Base-by-base conservation (phyloP, 2,329 filamentous ascomycete species). In the Xylariales sp. region DNA sequence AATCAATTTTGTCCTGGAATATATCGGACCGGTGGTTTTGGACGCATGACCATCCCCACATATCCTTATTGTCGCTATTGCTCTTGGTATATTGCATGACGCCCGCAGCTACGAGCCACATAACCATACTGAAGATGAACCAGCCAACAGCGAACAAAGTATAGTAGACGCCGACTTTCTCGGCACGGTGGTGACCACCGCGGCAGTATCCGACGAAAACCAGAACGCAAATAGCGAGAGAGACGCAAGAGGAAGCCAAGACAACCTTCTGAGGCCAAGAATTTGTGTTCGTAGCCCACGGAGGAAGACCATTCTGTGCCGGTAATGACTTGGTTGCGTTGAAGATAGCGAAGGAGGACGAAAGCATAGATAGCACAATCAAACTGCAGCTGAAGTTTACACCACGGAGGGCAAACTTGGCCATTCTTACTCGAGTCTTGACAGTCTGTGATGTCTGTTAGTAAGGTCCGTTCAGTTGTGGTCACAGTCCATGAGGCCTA, bases 31-130 rank as follows among this genome's bases (percentile, higher is more conserved):
- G 82, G 50, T 83, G 80, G 63, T 96, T 97, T 56, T 95, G 78
- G 43, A 90, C 84, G 64, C 93, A 98, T n/a, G 88, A 81, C 93
- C 93, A 98, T 45, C 91, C 90, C 93, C 93, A 98, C 65, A 98
- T 79, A 64, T 98, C 93, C 64, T 95, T 81, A 57, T 86, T 86
- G 50, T 79, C 69, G 58, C 79, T 80, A 58, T 76, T 86, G 55
- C 80, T 77, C 61, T 84, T 86, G 43, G 81, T 80, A 55, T 85
- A 78, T 61, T 97, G 89, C 55, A 96, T 78, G 43, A 95, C 68
- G 44, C 83, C 88, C 28, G 90, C 90, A 22, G 88, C 89, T 24
- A 93, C 71, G 41, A 84, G 82, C 93, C 93, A 98, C 73, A 98
- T 87, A 57, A 94, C 68, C 63, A 95, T 84, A 61, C 86, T 93